Base-by-base conservation (phyloP, 2,329 filamentous ascomycete genomes). In the Microcyclospora tardicrescens region DNA sequence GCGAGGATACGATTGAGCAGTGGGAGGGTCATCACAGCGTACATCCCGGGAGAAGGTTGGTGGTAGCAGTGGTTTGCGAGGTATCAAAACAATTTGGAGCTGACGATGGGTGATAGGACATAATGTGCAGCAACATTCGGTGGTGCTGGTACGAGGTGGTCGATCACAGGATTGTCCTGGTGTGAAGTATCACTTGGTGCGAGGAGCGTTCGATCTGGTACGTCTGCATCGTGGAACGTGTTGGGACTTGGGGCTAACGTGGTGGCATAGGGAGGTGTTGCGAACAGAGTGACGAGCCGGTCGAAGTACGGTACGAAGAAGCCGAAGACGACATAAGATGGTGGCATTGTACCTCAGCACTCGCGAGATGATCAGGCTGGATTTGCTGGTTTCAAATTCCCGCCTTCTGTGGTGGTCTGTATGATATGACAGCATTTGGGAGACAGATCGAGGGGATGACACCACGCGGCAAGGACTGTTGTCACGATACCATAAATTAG, bases 261-360 rank as follows among this genome's bases (percentile, higher is more conserved):
- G 36, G 24, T 35, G 15, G 39, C 43, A 10, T 47, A 95, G 89
- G 85, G 85, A 57, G 91, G 91, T 69, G 91, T 98, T 48, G 79
- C 78, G 15, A 91, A 78, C 61, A 73, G 91, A 51, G 74, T 81
- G 55, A 84, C 79, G 15, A 85, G 83, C 61, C 74, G 91, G 55
- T 95, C 86, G 56, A 98, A 98, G 66, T 98, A 94, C 59, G 91
- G 91, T 44, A 93, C 91, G 36, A 98, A 98, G 79, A 96, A 95
- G 70, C 89, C 91, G 0, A 96, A 96, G 79, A 78, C 78, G 61
- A 78, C 79, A 15, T 70, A 48, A 46, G 31, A 15, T 5, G 30
- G 30, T n/a, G 14, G 12, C 12, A 15, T 32, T 32, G 12, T 32
- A 32, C 30, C 12, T 32, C 30, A 32, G 4, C 5, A n/a, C 14